A percentile compares a stretch with the other conserved stretches of the same genome.
Conservation (phyloP, 441 rosid species). For the Breynia disticha region DNA sequence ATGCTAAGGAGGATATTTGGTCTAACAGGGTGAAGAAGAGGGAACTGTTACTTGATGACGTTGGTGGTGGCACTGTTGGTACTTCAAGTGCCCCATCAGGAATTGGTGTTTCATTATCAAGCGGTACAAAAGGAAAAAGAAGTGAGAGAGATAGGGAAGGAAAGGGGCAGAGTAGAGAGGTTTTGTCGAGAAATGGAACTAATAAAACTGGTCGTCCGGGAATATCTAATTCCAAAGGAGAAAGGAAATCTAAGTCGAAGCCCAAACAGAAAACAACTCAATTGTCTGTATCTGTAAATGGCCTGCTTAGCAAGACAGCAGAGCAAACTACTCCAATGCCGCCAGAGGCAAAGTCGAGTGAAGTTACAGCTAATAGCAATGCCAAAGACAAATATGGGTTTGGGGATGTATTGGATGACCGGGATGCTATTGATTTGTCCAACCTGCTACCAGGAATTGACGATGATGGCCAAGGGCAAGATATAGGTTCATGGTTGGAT, state of each 20-base stretch:
- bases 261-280: constrained; percentile 86
- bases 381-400: constrained; percentile 41
- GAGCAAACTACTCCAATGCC: constrained; percentile 51
- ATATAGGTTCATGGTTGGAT: constrained; percentile 89
- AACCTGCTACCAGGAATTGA: constrained; percentile 61
- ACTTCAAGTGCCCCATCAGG: constrained; percentile 31
- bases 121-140: constrained; percentile 85
- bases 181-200: constrained; percentile 56
- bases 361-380: constrained; percentile 31
- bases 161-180: constrained; percentile 63
- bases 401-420: constrained; percentile 60
- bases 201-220: constrained; percentile 75
- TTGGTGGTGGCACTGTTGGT: constrained; percentile 40
- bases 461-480: constrained; percentile 72
- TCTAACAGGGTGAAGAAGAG: constrained; percentile 75
- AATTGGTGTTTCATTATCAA: constrained; percentile 51
- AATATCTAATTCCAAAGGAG: constrained; percentile 66
- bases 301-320: constrained; percentile 46
- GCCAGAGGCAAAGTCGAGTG: constrained; percentile 39
- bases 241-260: constrained; percentile 75
- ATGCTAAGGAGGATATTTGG: constrained; percentile 60
- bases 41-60: constrained; percentile 83
- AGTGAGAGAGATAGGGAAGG: constrained; percentile 98
- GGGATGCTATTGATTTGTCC: constrained; percentile 60
- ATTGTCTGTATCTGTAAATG: constrained; percentile 65